A percentile compares a stretch with the other conserved stretches of the same genome.
Evolutionary conservation across 2,329 filamentous ascomycete species (phyloP).

Genomic region (Fusarium camptoceras): DNA sequence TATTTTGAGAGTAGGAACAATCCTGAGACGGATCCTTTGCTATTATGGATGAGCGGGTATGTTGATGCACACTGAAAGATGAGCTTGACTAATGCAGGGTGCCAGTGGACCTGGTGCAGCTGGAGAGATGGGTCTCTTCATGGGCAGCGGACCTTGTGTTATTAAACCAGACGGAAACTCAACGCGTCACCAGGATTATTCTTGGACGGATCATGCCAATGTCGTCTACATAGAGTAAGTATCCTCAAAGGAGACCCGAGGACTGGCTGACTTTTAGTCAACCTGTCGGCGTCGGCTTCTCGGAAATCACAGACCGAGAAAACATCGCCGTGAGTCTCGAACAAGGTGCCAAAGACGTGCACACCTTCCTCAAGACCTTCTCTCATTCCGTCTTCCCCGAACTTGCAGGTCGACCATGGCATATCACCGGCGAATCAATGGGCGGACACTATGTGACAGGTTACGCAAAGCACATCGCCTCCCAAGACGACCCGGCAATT

Average conservation of each 20-base stretch:
- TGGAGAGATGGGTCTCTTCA: constrained; percentile 32
- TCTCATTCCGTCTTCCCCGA: constrained; percentile 25
- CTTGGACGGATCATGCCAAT: constrained; percentile 34
- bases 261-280: constrained; percentile 10
- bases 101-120: constrained; percentile 21
- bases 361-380: constrained; percentile 19
- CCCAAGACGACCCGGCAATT: not conserved
- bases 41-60: constrained; percentile 40
- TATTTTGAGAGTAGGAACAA: constrained; percentile 32
- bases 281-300: constrained; percentile 34
- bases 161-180: constrained; percentile 33
- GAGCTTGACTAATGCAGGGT: not conserved
- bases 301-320: constrained; percentile 28
- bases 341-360: constrained; percentile 26
- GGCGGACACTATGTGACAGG: constrained; percentile 36
- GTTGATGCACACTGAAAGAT: not conserved
- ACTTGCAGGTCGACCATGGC: constrained; percentile 25
- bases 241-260: fast-evolving
- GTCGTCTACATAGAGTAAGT: constrained; percentile 32
- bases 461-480: constrained; percentile 24
- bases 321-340: constrained; percentile 23
- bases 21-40: constrained; percentile 25
- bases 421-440: constrained; percentile 37
- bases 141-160: constrained; percentile 32
- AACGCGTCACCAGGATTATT: constrained; percentile 18